Evolutionary conservation across 192 early-diverging fungal genomes (phyloP).

Genomic region (Rhizophagus sp.): DNA sequence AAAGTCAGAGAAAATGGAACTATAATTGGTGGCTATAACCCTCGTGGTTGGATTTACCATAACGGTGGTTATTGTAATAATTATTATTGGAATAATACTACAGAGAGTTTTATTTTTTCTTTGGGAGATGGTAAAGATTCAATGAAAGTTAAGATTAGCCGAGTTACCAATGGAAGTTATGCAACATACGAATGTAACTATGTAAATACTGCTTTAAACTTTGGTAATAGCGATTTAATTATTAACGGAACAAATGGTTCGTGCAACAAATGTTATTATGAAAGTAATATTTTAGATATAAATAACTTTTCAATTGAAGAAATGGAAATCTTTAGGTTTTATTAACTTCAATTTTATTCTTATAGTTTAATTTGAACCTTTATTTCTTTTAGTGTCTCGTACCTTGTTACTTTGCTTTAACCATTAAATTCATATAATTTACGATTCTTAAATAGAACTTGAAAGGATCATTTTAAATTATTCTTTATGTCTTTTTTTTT

Average conservation of each 20-base stretch:
- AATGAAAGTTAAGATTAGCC: background rate
- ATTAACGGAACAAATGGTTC: background rate
- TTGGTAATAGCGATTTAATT: constrained; percentile 3
- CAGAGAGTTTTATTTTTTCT: background rate
- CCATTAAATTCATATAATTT: too few species aligned
- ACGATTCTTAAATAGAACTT: too few species aligned
- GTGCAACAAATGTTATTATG: background rate
- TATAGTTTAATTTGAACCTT: too few species aligned
- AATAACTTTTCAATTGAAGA: background rate
- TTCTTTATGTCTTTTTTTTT: too few species aligned
- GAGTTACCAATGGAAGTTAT: background rate
- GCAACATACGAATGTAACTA: too few species aligned
- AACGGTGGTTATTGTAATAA: background rate
- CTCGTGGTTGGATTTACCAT: background rate
- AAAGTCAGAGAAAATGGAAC: background rate
- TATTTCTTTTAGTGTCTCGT: too few species aligned
- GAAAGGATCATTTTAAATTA: too few species aligned
- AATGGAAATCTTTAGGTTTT: background rate
- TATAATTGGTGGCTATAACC: constrained; percentile 1
- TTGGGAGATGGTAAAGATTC: background rate
- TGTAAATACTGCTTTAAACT: background rate
- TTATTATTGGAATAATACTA: background rate
- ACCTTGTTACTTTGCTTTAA: too few species aligned
- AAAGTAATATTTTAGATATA: background rate
- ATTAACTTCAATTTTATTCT: too few species aligned